phyloP scores from a whole-genome alignment of 2,329 filamentous ascomycete genomes.

The Chaetomium sp. region DNA sequence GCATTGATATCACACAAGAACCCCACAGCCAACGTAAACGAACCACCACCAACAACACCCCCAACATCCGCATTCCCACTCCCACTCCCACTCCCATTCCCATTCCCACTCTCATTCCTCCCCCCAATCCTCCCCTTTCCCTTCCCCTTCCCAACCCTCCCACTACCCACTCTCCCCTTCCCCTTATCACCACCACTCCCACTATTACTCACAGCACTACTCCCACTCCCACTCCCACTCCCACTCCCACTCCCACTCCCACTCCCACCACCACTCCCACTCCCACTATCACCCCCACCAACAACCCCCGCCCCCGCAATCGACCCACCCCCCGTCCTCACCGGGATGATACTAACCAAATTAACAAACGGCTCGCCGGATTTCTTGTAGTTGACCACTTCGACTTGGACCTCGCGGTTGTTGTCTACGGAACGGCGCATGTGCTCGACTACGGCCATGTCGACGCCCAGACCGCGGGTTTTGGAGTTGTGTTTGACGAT shows the following conservation, averaged over 20 bases:
- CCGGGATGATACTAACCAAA: constrained; percentile 76
- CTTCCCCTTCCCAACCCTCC: constrained; percentile 37
- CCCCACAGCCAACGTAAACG: constrained; percentile 68
- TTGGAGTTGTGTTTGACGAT: not conserved
- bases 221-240: not conserved
- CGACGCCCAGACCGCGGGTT: not conserved
- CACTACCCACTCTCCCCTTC: not conserved
- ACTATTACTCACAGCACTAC: not conserved
- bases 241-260: constrained; percentile 29
- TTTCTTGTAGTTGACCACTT: constrained; percentile 73
- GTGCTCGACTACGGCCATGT: constrained; percentile 52
- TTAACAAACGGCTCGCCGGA: constrained; percentile 77
- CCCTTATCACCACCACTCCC: not conserved
- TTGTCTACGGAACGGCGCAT: constrained; percentile 42
- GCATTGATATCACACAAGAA: constrained; percentile 48
- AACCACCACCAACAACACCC: constrained; percentile 22
- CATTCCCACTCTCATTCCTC: too few species aligned
- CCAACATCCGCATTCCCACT: too few species aligned
- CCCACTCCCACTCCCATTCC: too few species aligned
- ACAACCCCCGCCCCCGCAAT: constrained; percentile 18
- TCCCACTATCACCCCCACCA: constrained; percentile 35
- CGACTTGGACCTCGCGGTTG: constrained; percentile 41
- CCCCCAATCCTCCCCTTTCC: not conserved
- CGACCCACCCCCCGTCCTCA: constrained; percentile 42
- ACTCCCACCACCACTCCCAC: not conserved